Evolutionary conservation across 345 rosid genomes (phyloP), one percentile per base, ranked within the genome.

Genomic region (Gynandropsis gynandra): DNA sequence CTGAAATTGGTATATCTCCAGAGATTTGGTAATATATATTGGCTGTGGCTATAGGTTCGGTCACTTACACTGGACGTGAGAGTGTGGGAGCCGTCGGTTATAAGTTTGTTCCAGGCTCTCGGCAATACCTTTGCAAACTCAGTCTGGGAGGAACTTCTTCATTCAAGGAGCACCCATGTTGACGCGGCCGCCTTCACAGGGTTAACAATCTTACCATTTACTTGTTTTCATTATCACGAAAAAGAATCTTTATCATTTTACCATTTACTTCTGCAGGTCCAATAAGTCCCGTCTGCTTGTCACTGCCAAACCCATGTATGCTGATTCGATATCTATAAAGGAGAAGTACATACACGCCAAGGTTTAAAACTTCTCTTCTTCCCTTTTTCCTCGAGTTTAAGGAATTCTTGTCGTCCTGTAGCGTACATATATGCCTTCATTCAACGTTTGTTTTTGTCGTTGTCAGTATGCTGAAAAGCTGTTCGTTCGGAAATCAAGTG

Each of bases 21-120:
- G 42, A 36, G 54, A 24, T 36, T 2, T 4, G 8, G 48, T 19
- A 63, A 36, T 10, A 34, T 46, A 33, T 12, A 17, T 43, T 68
- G 70, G 55, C 55, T 29, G 52, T 39, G 52, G 45, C 50, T 70
- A 53, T 85, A 88, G 99, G 97, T 93, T 42, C 81, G 99, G 59
- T 93, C 97, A 16, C 90, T 93, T 43, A 93, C 99, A 5, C 99
- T 93, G 41, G 99, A 93, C 69, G 99, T 93, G 58, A 88, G 85
- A 71, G 81, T 80, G 44, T 88, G 99, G 99, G 99, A 93, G 70
- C 97, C 95, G 41, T 88, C 95, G 55, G 99, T 93, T 57, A 81
- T 93, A 67, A 79, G 70, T 60, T 77, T 93, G 82, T 93, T 93
- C 76, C 97, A 83, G 74, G 86, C 97, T 56, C 67, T 93, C 56